Base-by-base conservation (phyloP, 805 yeast species). In the Saccharomycopsis selenospora region DNA sequence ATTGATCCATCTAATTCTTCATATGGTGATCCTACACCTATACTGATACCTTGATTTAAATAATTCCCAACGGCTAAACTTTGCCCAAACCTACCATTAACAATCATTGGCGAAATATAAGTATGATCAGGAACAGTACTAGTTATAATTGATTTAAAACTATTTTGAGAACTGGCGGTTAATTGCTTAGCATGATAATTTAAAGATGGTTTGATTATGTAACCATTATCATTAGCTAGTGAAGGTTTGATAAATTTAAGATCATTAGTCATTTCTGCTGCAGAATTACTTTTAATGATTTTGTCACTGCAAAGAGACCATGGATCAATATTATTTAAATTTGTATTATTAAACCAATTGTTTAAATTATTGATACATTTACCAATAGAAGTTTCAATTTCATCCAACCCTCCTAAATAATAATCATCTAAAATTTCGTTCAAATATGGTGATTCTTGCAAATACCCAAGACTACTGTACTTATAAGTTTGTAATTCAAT, bases 1-100 rank as follows among this genome's bases (percentile, higher is more conserved):
- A 73, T 67, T 0, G 76, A 62, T 0, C 80, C 80, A 14, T 46
- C 40, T 0, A 41, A 33, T 8, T 69, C 72, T 48, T 77, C 80
- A 49, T 60, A 66, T 2, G 76, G 76, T 1, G 83, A 71, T 1
- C 80, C 71, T 1, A 79, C 66, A 0, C 80, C 82, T 4, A 77
- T 42, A 10, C 75, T 68, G 0, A 65, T 63, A 24, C 63, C 61
- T 11, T 61, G 60, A 4, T 63, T 60, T 6, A 68, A 55, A 49
- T 70, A 73, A n/a, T 66, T 59, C 0, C 80, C 79, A 2, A 68
- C 43, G 1, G 66, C 62, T 2, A 78, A 42, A 3, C 70, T 62
- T 1, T 68, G 56, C 0, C 84, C 85, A 60, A 79, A 79, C 18
- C 68, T 65, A 0, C 46, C 18, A 20, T 43, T 46, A 17, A 47